Base-by-base conservation (phyloP, 306 rosid genomes). In the Castanea sativa region DNA sequence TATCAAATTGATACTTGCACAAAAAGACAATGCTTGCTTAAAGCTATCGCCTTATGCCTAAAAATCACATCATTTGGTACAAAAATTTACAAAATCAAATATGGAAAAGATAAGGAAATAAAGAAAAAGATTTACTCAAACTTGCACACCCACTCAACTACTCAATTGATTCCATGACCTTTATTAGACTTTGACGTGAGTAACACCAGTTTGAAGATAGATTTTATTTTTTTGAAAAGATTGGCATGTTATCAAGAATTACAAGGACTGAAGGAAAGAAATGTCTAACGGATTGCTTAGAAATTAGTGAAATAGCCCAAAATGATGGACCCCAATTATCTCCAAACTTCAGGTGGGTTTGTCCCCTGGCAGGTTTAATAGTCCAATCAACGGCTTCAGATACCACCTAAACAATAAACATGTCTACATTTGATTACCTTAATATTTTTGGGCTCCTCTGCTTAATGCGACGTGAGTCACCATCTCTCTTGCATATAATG, bases 281-380 rank as follows among this genome's bases (percentile, higher is more conserved):
- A 58, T 71, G 81, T 23, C 51, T 7, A 53, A 41, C 45, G 8
- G 5, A 23, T 74, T 59, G 69, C 75, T 81, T 70, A 0, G 56
- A 18, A 55, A 16, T 21, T 23, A 61, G 64, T 55, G 76, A 30
- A 20, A 56, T 3, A 30, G 45, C 21, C 61, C 5, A 2, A 73
- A 55, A 21, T 19, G 53, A 30, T 58, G 82, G 82, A 49, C 68
- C 43, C 71, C 78, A 52, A 56, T 45, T 51, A 23, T 58, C 33
- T 72, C 71, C 38, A 19, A 56, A 67, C 73, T 81, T 74, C 84
- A 84, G 70, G 82, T 87, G 90, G 71, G 73, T 13, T 16, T 87
- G 86, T 84, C 83, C 79, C 89, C 88, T 20, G 23, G 61, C 29
- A 81, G 77, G 83, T 81, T 84, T 78, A 58, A 79, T 69, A 10